phyloP scores from a whole-genome alignment of 2,329 filamentous ascomycete species.

The Albophoma yamanashiensis region DNA sequence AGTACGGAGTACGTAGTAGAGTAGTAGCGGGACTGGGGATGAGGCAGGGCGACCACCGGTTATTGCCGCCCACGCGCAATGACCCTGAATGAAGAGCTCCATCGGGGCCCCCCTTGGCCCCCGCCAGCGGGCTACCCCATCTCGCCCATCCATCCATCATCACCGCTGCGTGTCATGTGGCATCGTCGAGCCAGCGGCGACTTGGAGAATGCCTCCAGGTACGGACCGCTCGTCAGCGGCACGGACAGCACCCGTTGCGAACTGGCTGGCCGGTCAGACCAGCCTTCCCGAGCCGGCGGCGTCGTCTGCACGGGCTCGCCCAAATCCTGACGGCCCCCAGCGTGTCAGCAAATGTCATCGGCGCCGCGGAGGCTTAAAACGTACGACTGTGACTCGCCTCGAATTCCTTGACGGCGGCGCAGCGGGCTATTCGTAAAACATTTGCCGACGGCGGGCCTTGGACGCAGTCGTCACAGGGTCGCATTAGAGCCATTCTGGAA shows the following conservation, averaged over 20 bases:
- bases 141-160: background rate
- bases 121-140: background rate
- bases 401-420: background rate
- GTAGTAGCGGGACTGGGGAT: background rate
- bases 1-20: background rate
- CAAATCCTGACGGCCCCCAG: background rate
- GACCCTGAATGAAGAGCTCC: background rate
- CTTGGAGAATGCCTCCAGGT: background rate
- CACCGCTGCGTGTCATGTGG: background rate
- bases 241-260: background rate
- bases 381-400: background rate
- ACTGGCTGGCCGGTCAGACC: background rate
- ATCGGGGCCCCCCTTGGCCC: background rate
- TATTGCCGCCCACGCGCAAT: background rate
- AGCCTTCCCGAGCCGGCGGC: background rate
- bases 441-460: background rate
- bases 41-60: background rate
- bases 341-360: background rate
- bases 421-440: background rate
- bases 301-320: background rate
- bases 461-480: background rate
- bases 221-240: background rate
- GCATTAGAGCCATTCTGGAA: constrained; percentile 1
- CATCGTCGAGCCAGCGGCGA: background rate
- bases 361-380: background rate